phyloP scores from a whole-genome alignment of 306 rosid species.

The Cucurbita moschata region DNA sequence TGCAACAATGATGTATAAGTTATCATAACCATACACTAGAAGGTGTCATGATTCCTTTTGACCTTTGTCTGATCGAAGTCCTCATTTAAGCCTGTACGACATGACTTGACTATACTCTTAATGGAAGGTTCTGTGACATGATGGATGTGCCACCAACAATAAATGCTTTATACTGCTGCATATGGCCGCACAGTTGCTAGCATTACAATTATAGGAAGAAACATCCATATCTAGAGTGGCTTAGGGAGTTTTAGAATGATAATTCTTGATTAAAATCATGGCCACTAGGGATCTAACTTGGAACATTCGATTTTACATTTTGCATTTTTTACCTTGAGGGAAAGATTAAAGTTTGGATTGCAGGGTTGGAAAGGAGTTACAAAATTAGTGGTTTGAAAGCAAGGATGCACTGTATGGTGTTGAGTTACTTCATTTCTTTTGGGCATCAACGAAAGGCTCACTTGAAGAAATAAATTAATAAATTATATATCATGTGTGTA shows the following conservation, averaged over 20 bases:
- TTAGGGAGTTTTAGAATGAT: background rate
- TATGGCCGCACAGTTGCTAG: background rate
- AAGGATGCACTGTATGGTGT: background rate
- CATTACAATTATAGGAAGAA: background rate
- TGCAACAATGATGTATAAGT: background rate
- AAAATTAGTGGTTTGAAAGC: background rate
- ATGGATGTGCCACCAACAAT: background rate
- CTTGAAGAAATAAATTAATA: background rate
- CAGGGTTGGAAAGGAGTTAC: background rate
- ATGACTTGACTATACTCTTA: background rate
- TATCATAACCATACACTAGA: background rate
- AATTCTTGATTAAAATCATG: background rate
- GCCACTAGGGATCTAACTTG: background rate
- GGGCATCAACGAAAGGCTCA: background rate
- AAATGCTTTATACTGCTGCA: background rate
- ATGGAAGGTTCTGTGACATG: background rate
- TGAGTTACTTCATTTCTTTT: background rate
- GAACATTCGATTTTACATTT: background rate
- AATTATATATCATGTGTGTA: too few species aligned
- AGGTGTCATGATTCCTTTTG: background rate
- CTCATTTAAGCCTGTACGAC: background rate
- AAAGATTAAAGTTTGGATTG: background rate
- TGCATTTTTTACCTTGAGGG: background rate
- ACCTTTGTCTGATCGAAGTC: background rate
- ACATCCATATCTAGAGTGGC: background rate